Evolutionary conservation across 2,329 filamentous ascomycete species (phyloP).

Genomic region (Aspergillaceae sp.): DNA sequence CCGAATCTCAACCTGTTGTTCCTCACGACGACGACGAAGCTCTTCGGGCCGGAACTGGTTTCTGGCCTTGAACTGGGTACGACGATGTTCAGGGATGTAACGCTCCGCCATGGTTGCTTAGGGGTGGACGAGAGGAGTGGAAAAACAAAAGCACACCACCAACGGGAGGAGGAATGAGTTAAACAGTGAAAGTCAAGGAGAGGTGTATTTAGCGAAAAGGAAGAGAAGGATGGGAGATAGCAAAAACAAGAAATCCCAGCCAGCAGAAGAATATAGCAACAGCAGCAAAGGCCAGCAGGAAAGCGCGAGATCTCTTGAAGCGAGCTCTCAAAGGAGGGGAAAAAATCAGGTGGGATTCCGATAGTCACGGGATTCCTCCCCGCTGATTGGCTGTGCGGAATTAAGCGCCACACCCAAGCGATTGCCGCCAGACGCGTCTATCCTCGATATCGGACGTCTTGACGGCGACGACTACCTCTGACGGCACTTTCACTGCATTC

Average conservation of each 20-base stretch:
- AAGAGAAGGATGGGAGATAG: constrained; percentile 11
- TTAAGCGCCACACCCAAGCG: constrained; percentile 19
- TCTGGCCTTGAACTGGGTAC: constrained; percentile 99
- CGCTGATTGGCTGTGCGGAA: constrained; percentile 13
- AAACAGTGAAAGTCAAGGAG: constrained; percentile 5
- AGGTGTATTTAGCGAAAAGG: constrained; percentile 10
- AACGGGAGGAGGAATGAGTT: constrained; percentile 9
- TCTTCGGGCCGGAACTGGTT: constrained; percentile 99
- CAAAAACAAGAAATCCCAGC: constrained; percentile 4
- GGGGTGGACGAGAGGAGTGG: constrained; percentile 18
- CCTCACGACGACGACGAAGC: constrained; percentile 92
- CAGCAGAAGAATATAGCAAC: constrained; percentile 2
- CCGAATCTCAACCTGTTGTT: constrained; percentile 98
- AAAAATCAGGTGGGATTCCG: constrained; percentile 16
- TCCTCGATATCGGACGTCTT: background rate
- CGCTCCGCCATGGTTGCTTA: constrained; percentile 77
- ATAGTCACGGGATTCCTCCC: background rate
- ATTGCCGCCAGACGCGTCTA: constrained; percentile 11
- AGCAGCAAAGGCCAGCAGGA: constrained; percentile 7
- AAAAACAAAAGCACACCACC: constrained; percentile 18
- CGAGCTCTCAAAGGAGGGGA: constrained; percentile 14
- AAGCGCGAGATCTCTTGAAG: background rate
- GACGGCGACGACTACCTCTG: background rate
- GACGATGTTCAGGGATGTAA: constrained; percentile 98
- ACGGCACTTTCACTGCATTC: too few relatives aligned